These are phyloP conservation scores for Sporobolus alterniflorus DNA, from an alignment of 202 grass and related monocot genomes.

Conservation along the genomic window DNA sequence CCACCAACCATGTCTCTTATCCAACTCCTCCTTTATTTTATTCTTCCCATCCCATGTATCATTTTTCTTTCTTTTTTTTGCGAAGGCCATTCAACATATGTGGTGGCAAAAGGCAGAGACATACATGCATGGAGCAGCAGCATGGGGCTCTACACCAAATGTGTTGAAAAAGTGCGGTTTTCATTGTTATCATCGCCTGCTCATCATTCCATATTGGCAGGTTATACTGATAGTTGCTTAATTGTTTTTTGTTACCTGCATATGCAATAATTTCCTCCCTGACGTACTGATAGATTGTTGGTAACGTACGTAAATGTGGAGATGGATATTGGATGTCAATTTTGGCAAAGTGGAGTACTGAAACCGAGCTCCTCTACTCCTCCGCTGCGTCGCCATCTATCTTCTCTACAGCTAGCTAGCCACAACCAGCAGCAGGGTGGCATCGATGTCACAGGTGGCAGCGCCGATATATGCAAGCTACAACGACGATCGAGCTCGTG, in stretches of 20 bases:
- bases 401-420: no score
- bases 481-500: neutral
- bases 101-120: neutral
- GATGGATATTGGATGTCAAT: conserved; percentile 42
- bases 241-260: conserved; percentile 10
- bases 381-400: neutral
- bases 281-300: no score
- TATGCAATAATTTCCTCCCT: conserved; percentile 7
- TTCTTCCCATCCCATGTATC: neutral
- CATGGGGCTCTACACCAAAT: conserved; percentile 35
- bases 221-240: neutral
- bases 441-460: conserved; percentile 22
- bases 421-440: no score
- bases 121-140: neutral
- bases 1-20: conserved; percentile 10
- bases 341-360: conserved; percentile 40
- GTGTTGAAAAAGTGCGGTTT: conserved; percentile 17
- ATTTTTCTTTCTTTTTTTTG: no score
- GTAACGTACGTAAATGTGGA: no score
- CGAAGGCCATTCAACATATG: no score
- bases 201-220: neutral
- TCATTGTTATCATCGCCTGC: conserved; percentile 8
- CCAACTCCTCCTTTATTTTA: conserved; percentile 18
- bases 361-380: neutral
- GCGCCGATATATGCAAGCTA: conserved; percentile 1